Base-by-base conservation (phyloP, 139 green algal genomes). In the Monoraphidium neglectum region DNA sequence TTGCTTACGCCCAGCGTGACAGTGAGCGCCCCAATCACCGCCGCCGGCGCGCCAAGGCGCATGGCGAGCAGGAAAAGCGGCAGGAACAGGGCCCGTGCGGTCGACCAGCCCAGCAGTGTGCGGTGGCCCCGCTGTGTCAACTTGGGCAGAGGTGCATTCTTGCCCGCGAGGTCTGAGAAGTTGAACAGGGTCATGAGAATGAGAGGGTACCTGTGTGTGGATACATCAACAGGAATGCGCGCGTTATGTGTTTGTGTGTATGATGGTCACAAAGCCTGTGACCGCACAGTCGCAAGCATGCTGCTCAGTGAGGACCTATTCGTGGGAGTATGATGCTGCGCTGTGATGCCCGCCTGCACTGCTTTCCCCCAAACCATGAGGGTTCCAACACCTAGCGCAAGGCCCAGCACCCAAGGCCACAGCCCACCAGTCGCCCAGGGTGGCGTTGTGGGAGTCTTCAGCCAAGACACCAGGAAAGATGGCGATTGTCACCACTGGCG, bases 381-480 rank as follows among this genome's bases (percentile, higher is more conserved):
- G n/a, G n/a, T n/a, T n/a, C n/a, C n/a, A n/a, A n/a, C n/a, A n/a
- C n/a, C n/a, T n/a, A n/a, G n/a, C n/a, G n/a, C n/a, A n/a, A n/a
- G n/a, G n/a, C n/a, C n/a, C n/a, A n/a, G n/a, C n/a, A n/a, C n/a
- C n/a, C n/a, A n/a, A n/a, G n/a, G n/a, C n/a, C n/a, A n/a, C n/a
- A n/a, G n/a, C n/a, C n/a, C n/a, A n/a, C n/a, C n/a, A 98, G 66
- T 81, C 76, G 3, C 90, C 92, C 36, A 98, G 74, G 35, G 56
- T 16, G 3, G 63, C 65, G 13, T 71, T 91, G 83, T 91, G 85
- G 49, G 30, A 40, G 49, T 97, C 91, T 70, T 98, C 95, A 0
- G 91, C 88, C 36, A 98, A 74, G 21, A 98, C 82, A 0, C 95
- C 94, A 1, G 94, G 94, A 67, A 98, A 98, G 53, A 98, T 96